These are phyloP conservation scores for Xylaria sp. DNA, from an alignment of 2,329 filamentous ascomycete genomes.

Conservation along the genomic window DNA sequence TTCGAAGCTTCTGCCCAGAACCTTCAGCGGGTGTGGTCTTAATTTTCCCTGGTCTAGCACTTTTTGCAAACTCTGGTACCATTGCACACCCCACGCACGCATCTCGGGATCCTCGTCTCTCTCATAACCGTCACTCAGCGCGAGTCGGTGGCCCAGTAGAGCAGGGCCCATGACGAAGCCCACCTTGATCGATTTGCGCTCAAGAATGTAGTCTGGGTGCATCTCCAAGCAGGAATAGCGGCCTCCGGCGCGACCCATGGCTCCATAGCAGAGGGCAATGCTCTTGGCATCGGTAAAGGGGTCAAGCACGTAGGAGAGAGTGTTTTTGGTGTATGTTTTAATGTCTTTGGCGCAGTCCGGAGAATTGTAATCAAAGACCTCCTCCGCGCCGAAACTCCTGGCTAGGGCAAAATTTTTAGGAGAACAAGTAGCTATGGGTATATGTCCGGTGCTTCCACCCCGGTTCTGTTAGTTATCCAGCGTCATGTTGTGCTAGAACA, in stretches of 20 bases:
- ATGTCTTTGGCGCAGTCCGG: constrained; percentile 32
- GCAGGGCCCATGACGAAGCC: constrained; percentile 20
- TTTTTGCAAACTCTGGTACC: background rate
- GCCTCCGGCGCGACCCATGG: constrained; percentile 43
- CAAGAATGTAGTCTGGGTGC: constrained; percentile 7
- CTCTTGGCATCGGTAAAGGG: constrained; percentile 41
- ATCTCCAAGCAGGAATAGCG: constrained; percentile 28
- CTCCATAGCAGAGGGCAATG: constrained; percentile 43
- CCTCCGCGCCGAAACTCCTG: constrained; percentile 2
- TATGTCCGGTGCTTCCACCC: background rate
- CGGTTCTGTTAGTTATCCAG: background rate
- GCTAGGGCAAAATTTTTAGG: constrained; percentile 3
- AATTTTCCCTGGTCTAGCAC: background rate
- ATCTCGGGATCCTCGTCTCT: constrained; percentile 13
- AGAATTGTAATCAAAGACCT: constrained; percentile 10
- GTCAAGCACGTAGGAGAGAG: constrained; percentile 45
- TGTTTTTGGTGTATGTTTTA: constrained; percentile 42
- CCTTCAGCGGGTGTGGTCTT: constrained; percentile 4
- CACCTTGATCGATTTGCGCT: constrained; percentile 16
- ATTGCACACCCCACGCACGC: background rate
- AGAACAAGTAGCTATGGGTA: constrained; percentile 9
- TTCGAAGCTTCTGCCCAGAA: constrained; percentile 8
- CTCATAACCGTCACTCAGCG: constrained; percentile 8
- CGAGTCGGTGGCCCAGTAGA: constrained; percentile 15
- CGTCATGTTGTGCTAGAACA: background rate